phyloP scores from a whole-genome alignment of 805 yeast genomes.

The Zygoascus flipseniorum region DNA sequence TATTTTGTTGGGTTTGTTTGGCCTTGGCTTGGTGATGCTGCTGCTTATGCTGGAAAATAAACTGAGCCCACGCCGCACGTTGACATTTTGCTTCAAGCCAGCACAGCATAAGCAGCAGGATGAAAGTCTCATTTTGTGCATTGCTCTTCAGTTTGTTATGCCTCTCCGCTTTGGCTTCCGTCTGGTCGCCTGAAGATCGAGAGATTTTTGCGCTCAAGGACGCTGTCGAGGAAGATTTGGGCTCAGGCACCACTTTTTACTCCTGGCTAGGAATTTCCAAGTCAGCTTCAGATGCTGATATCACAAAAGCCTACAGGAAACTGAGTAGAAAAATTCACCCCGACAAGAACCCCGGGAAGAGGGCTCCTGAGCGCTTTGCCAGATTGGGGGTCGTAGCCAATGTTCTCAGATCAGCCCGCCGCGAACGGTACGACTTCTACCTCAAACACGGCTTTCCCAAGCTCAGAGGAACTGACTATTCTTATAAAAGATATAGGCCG shows the following conservation, averaged over 20 bases:
- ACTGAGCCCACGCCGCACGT: background rate
- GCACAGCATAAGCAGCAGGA: background rate
- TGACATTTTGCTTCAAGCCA: background rate
- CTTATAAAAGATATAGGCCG: slow-evolving; percentile 59
- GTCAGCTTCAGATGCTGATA: slow-evolving; percentile 68
- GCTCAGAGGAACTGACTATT: slow-evolving; percentile 62
- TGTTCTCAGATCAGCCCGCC: slow-evolving; percentile 54
- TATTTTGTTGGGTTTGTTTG: background rate
- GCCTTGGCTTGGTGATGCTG: too few relatives aligned
- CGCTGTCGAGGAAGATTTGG: slow-evolving; percentile 54
- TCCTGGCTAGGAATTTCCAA: slow-evolving; percentile 60
- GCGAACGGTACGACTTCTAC: slow-evolving; percentile 78
- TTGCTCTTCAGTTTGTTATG: background rate
- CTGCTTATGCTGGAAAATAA: background rate
- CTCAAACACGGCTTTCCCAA: slow-evolving; percentile 77
- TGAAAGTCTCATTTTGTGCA: background rate
- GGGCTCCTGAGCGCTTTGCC: slow-evolving; percentile 64
- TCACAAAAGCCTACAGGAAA: slow-evolving; percentile 76
- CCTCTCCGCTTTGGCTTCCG: slow-evolving; percentile 8
- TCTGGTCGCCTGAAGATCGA: slow-evolving; percentile 60
- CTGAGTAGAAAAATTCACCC: slow-evolving; percentile 87
- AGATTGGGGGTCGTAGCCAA: slow-evolving; percentile 68
- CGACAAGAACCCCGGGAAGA: slow-evolving; percentile 60
- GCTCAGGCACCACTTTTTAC: slow-evolving; percentile 56
- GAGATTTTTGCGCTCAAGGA: slow-evolving; percentile 73